A percentile compares a stretch with the other conserved stretches of the same genome.
Conservation (phyloP, 1,284 basidiomycete species). For the Ustilago cynodontis region DNA sequence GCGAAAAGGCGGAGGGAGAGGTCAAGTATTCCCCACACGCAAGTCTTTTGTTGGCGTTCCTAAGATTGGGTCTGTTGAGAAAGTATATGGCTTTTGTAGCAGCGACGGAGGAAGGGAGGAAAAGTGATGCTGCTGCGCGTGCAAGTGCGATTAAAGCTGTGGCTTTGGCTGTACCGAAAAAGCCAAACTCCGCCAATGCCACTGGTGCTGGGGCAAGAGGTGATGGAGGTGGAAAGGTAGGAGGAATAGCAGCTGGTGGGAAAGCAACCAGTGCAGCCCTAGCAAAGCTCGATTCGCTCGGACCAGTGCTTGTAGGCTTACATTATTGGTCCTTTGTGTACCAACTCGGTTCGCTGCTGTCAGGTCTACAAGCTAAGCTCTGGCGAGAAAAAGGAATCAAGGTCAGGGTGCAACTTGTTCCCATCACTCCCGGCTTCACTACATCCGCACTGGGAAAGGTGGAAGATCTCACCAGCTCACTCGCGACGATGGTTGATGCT, state of each 20-base stretch:
- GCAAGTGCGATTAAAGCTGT: constrained; percentile 22
- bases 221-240: constrained; percentile 5
- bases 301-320: constrained; percentile 27
- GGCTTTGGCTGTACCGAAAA: constrained; percentile 27
- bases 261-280: constrained; percentile 19
- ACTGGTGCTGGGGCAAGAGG: neutral
- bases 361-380: neutral
- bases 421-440: neutral
- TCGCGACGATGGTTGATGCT: constrained; percentile 13
- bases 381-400: neutral
- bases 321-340: constrained; percentile 52
- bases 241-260: constrained; percentile 16
- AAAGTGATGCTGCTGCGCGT: constrained; percentile 15
- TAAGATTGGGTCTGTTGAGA: constrained; percentile 34
- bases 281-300: constrained; percentile 19
- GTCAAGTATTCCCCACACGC: constrained; percentile 33
- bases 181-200: neutral
- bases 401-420: constrained; percentile 15
- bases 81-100: constrained; percentile 28
- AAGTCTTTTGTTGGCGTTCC: constrained; percentile 30
- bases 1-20: neutral
- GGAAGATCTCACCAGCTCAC: neutral
- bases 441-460: neutral
- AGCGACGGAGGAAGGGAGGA: constrained; percentile 10
- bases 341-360: constrained; percentile 13